These are phyloP conservation scores for Tetrapisispora phaffii DNA, from an alignment of 805 yeast genomes.

Conservation along the genomic window DNA sequence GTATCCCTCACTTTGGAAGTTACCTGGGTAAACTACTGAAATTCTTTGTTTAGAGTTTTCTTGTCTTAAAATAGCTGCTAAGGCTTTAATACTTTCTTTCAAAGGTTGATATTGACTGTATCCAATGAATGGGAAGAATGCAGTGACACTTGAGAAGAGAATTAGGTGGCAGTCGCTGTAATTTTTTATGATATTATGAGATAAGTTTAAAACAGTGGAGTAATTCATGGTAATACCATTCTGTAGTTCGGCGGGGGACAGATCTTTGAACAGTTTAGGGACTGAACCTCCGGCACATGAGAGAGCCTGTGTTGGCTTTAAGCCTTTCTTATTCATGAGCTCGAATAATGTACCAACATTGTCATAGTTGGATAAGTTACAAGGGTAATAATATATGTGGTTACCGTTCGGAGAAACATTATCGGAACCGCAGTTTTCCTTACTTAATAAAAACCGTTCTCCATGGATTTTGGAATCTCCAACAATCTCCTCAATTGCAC, in stretches of 20 bases:
- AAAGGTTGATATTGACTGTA: conserved; percentile 85
- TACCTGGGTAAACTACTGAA: conserved; percentile 77
- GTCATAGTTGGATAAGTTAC: conserved; percentile 55
- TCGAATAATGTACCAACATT: conserved; percentile 32
- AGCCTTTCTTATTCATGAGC: conserved; percentile 18
- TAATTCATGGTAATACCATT: conserved; percentile 63
- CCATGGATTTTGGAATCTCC: conserved; percentile 1
- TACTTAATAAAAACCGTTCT: not conserved
- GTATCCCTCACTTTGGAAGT: conserved; percentile 82
- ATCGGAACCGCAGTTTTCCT: not conserved
- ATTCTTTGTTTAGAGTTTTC: conserved; percentile 70
- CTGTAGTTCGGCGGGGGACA: conserved; percentile 47
- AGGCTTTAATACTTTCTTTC: conserved; percentile 70
- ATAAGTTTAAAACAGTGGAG: conserved; percentile 56
- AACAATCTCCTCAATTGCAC: conserved; percentile 38
- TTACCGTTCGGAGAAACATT: not conserved
- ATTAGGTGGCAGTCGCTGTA: conserved; percentile 41
- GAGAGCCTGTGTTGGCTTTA: conserved; percentile 59
- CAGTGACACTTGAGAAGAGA: conserved; percentile 65
- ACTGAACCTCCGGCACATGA: conserved; percentile 84
- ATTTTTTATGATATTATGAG: conserved; percentile 50
- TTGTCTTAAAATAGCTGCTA: conserved; percentile 71
- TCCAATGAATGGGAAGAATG: conserved; percentile 83
- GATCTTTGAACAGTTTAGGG: conserved; percentile 69
- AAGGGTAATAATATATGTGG: conserved; percentile 36